Evolutionary conservation across 106 monocot genomes (phyloP), one percentile per base, ranked within the genome.

Genomic region (Acanthochlamys bracteata): DNA sequence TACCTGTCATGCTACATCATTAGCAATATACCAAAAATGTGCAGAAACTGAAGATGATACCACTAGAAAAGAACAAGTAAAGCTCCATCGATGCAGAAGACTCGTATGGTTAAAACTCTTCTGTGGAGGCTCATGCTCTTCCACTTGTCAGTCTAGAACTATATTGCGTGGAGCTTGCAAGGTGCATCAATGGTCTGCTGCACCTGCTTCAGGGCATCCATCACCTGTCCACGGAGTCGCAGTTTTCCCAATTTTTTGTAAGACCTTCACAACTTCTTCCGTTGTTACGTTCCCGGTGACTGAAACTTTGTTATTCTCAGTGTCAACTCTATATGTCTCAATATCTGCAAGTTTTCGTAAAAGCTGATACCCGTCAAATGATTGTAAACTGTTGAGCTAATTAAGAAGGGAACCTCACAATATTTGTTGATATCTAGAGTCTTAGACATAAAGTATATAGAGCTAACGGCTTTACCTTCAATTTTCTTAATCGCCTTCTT

Each of bases 401-500:
- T 9, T n/a, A 49, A 1, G 2, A 10, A 49, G 49, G 49, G 49
- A 49, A 17, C 2, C 49, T 49, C 33, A 33, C 6, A 1, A 49
- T 49, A 49, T 49, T 9, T 14, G 17, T 49, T 49, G 49, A 17
- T 10, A 49, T 4, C 12, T 49, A 49, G 17, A 49, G 2, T 49
- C 12, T 14, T 49, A 49, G 17, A 43, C 43, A 43, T 43, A 43
- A 8, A 8, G 49, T 14, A 49, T 2, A 49, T 49, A 14, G 2
- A 2, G 49, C 12, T 49, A 22, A 42, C 0, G 41, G 39, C 42
- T 9, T 56, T 80, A 92, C 92, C 92, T 45, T 92, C 92, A 47
- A 92, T 86, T 59, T 86, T 92, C 71, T 84, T 92, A 66, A 92
- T 86, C 49, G 91, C 91, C 71, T 92, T 92, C 76, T 87, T 87